These are phyloP conservation scores for Tetrahymena thermophila DNA, from an alignment of 73 alveolate genomes.

Conservation along the genomic window DNA sequence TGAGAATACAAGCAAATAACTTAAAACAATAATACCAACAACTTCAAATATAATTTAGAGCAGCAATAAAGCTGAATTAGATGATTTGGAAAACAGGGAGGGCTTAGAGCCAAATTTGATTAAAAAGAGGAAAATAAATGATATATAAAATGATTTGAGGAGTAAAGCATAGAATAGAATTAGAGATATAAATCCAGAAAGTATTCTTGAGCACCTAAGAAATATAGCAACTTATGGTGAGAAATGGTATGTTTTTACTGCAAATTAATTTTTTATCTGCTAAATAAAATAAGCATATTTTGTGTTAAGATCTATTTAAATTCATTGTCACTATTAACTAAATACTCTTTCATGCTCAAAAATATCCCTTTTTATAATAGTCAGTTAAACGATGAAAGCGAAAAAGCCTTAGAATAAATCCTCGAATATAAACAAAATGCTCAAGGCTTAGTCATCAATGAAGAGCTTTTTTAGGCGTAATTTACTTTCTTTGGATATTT, in stretches of 20 bases:
- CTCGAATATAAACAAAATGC: not conserved
- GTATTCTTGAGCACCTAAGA: not conserved
- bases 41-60: not conserved
- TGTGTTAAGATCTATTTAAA: not conserved
- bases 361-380: not conserved
- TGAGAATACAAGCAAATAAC: not conserved
- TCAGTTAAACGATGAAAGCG: not conserved
- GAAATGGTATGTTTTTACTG: not conserved
- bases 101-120: not conserved
- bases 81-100: not conserved
- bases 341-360: not conserved
- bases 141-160: not conserved
- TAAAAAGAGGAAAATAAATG: not conserved
- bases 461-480: not conserved
- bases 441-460: not conserved
- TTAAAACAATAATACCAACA: not conserved
- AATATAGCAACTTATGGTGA: not conserved
- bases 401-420: not conserved
- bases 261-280: not conserved
- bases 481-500: not conserved
- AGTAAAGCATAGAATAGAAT: not conserved
- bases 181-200: not conserved
- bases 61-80: not conserved
- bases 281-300: not conserved
- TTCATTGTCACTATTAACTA: not conserved